Evolutionary conservation across 2,329 filamentous ascomycete species (phyloP), one percentile per base, ranked within the genome.

Genomic region (Ilyonectria destructans): DNA sequence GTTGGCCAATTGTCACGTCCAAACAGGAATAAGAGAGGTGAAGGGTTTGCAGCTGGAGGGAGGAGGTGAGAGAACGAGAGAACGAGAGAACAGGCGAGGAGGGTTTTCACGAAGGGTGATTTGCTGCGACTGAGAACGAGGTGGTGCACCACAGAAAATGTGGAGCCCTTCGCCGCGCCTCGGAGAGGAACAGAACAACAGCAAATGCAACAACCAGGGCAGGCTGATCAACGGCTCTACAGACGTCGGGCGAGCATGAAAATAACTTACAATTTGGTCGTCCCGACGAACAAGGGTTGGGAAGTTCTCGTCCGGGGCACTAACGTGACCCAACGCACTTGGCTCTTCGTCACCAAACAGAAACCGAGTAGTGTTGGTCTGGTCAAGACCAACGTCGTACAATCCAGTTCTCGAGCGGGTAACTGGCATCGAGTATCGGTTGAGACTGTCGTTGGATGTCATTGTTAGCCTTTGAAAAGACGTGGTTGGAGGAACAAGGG

Each of bases 401-500:
- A 90, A 83, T 70, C 91, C 89, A 72, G 87, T 90, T 72, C 92
- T 89, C 72, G 91, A 89, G 68, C 88, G 88, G 55, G 92, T 94
- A 58, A 96, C 93, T 35, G 96, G 96, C 93, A 98, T 95, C 5
- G 96, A 98, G 82, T 97, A 97, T 71, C 96, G 92, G 80, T 97
- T 97, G 68, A 92, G 87, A 73, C 94, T 97, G 75, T 74, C 69
- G 68, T 75, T 67, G 43, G 46, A 60, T 13, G 52, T 37, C 68
- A 72, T 72, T 29, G 66, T 79, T 48, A 79, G 77, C 51, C 37
- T 52, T 29, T 58, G 43, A 43, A 13, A 56, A 13, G 19, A 23
- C 31, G 57, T 59, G 5, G 40, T 37, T 35, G 17, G 13, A 21
- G 58, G 49, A 46, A 29, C 13, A 43, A 51, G 10, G 19, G 9